Percentiles rank a stretch among this genome's conserved stretches.
These are phyloP conservation scores for Syncephalastrum sp. DNA, from an alignment of 371 early-diverging fungal species.

Conservation along the genomic window DNA sequence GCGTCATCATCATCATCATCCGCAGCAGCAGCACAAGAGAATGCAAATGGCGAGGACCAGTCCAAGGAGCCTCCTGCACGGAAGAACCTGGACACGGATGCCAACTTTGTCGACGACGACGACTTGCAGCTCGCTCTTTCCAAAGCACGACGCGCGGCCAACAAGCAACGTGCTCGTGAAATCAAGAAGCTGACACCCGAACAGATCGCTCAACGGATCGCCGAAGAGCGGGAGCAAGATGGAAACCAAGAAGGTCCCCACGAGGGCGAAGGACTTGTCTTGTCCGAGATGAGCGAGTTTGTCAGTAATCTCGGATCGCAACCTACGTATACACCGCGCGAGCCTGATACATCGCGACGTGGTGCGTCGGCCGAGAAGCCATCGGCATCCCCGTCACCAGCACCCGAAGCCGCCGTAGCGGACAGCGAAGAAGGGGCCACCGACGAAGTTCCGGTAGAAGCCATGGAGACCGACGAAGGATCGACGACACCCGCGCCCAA, in stretches of 20 bases:
- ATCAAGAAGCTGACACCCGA: constrained; percentile 56
- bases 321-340: constrained; percentile 31
- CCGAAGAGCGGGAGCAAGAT: constrained; percentile 24
- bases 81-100: constrained; percentile 32
- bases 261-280: constrained; percentile 44
- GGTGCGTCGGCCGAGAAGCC: constrained; percentile 8
- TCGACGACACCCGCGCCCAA: not conserved
- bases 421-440: constrained; percentile 1
- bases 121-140: constrained; percentile 86
- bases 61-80: not conserved
- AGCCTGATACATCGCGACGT: constrained; percentile 9
- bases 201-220: constrained; percentile 50
- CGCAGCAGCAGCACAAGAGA: no score
- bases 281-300: constrained; percentile 72
- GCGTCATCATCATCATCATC: no score
- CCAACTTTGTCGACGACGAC: constrained; percentile 92
- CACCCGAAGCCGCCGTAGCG: constrained; percentile 4
- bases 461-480: constrained; percentile 8
- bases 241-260: constrained; percentile 34
- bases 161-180: constrained; percentile 45
- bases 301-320: constrained; percentile 57
- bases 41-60: no score
- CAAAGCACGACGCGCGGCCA: constrained; percentile 66
- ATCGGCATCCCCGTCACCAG: constrained; percentile 10
- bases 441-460: constrained; percentile 3